Percentiles rank a stretch among this genome's conserved stretches.
phyloP scores from a whole-genome alignment of 306 rosid genomes.

The Gynostemma pentaphyllum region DNA sequence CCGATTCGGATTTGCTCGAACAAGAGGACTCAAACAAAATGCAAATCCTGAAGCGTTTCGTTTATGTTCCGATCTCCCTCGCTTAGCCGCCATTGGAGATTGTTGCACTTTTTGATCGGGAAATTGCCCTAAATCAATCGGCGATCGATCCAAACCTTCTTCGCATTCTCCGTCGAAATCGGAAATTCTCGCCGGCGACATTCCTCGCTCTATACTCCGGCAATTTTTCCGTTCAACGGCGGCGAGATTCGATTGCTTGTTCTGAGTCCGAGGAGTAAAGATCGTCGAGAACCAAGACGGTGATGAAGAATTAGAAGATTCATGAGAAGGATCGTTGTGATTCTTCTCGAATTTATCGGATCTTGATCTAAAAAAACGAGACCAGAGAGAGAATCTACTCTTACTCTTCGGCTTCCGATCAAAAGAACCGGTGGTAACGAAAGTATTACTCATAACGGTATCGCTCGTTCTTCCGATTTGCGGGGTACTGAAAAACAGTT shows the following conservation, averaged over 20 bases:
- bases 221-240: conserved; percentile 12
- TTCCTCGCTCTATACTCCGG: conserved; percentile 57
- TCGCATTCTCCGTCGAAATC: conserved; percentile 24
- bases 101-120: conserved; percentile 47
- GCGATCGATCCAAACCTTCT: conserved; percentile 32
- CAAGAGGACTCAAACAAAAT: conserved; percentile 81
- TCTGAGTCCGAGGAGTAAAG: conserved; percentile 33
- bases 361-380: conserved; percentile 39
- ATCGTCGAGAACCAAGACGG: conserved; percentile 62
- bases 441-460: not conserved
- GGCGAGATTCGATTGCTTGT: conserved; percentile 16
- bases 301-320: conserved; percentile 27
- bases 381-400: conserved; percentile 32
- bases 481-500: conserved; percentile 64
- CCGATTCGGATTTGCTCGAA: conserved; percentile 71
- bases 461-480: conserved; percentile 35
- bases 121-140: conserved; percentile 30
- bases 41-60: conserved; percentile 49
- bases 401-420: conserved; percentile 34
- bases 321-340: conserved; percentile 7
- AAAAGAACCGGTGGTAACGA: conserved; percentile 6
- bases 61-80: conserved; percentile 27
- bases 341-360: conserved; percentile 42
- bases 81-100: conserved; percentile 42
- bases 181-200: conserved; percentile 52